Conservation (phyloP, 305 asterid genomes). For the Euphrasia arctica region DNA sequence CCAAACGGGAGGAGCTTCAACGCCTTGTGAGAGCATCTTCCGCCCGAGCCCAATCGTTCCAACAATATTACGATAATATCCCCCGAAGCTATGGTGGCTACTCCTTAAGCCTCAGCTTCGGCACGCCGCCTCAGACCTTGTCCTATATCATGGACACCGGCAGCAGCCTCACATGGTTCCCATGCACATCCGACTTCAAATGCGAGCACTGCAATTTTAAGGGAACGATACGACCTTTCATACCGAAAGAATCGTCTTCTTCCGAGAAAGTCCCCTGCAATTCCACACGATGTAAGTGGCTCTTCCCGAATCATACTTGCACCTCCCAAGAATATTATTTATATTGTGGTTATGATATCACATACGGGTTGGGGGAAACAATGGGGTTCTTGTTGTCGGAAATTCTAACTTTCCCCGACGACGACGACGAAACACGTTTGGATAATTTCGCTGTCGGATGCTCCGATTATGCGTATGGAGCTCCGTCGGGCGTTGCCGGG, state of each 20-base stretch:
- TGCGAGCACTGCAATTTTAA: not conserved
- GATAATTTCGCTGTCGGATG: conserved; percentile 35
- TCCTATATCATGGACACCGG: conserved; percentile 43
- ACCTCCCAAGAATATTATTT: conserved; percentile 1
- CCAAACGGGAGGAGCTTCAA: too few species aligned
- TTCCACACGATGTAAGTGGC: conserved; percentile 26
- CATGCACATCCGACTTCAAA: conserved; percentile 25
- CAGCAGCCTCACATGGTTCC: conserved; percentile 41
- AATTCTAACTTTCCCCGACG: conserved; percentile 18
- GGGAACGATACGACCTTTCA: not conserved
- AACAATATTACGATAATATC: not conserved
- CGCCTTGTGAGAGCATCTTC: too few species aligned
- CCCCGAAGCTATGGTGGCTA: conserved; percentile 37
- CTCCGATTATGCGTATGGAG: conserved; percentile 23
- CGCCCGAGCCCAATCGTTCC: not conserved
- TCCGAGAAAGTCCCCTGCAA: conserved; percentile 29
- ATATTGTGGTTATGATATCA: conserved; percentile 7
- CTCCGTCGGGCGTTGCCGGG: conserved; percentile 40
- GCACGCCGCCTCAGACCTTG: conserved; percentile 41
- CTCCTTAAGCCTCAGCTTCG: conserved; percentile 33
- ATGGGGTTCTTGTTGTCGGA: conserved; percentile 25
- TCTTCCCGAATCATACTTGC: conserved; percentile 28
- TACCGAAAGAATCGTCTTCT: too few species aligned
- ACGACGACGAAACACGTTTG: conserved; percentile 7
- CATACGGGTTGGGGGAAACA: too few species aligned